Evolutionary conservation across 768 basidiomycete genomes (phyloP).

Genomic region (Lyophyllum semitale): DNA sequence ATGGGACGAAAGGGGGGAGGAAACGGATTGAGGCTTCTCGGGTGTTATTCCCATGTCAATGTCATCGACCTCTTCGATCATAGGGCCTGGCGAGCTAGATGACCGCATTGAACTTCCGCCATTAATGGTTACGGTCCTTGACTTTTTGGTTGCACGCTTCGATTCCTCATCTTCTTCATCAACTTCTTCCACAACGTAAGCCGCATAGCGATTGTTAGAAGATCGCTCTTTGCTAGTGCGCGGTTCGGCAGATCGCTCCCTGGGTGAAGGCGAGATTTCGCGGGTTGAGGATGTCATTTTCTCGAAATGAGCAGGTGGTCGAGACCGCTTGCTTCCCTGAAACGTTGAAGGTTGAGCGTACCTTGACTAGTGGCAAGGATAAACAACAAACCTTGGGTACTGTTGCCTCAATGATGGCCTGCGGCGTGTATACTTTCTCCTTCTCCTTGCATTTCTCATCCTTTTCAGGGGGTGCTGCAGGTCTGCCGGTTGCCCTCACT

Average conservation of each 20-base stretch:
- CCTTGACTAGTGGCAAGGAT: neutral
- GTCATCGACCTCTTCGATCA: constrained; percentile 35
- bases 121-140: constrained; percentile 24
- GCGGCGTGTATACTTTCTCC: constrained; percentile 48
- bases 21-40: constrained; percentile 15
- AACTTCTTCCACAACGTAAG: constrained; percentile 33
- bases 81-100: constrained; percentile 19
- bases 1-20: neutral
- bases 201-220: constrained; percentile 6
- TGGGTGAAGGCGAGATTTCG: constrained; percentile 7
- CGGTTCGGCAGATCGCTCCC: neutral
- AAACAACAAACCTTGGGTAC: constrained; percentile 59
- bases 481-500: constrained; percentile 42
- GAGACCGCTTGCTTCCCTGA: constrained; percentile 77
- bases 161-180: constrained; percentile 41
- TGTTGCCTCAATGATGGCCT: constrained; percentile 77
- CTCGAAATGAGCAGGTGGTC: constrained; percentile 64
- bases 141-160: constrained; percentile 48
- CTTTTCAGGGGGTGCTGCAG: constrained; percentile 27
- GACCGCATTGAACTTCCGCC: constrained; percentile 8
- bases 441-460: constrained; percentile 20
- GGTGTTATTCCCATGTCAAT: constrained; percentile 20
- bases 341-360: constrained; percentile 10
- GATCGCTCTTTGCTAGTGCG: neutral
- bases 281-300: constrained; percentile 22